A percentile compares a stretch with the other conserved stretches of the same genome.
These are phyloP conservation scores for Coemansia biformis DNA, from an alignment of 192 early-diverging fungal species.

Conservation along the genomic window DNA sequence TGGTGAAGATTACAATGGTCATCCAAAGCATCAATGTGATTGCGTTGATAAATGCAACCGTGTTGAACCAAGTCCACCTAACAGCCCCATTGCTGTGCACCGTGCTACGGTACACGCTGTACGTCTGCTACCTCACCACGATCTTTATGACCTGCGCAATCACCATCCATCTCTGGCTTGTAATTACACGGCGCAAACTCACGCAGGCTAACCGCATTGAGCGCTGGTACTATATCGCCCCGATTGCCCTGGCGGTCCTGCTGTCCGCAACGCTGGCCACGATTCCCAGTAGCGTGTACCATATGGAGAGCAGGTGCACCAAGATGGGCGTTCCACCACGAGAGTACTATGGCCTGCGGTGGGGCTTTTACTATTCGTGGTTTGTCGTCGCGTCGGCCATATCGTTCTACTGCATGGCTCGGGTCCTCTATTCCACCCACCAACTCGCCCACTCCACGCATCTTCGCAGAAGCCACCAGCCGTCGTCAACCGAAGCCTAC, in stretches of 20 bases:
- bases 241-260: constrained; percentile 22
- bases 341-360: constrained; percentile 32
- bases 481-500: constrained; percentile 35
- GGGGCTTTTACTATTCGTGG: constrained; percentile 48
- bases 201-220: constrained; percentile 30
- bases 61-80: constrained; percentile 22
- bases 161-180: constrained; percentile 44
- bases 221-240: constrained; percentile 48
- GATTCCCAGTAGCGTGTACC: constrained; percentile 35
- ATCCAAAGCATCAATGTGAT: constrained; percentile 41
- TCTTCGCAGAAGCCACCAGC: background rate
- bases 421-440: constrained; percentile 29
- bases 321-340: constrained; percentile 12
- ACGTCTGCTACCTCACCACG: constrained; percentile 39
- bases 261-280: constrained; percentile 24
- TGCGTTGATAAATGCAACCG: constrained; percentile 26
- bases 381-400: constrained; percentile 39
- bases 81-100: constrained; percentile 24
- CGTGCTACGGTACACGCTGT: constrained; percentile 32
- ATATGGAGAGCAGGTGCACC: constrained; percentile 17
- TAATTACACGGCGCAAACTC: constrained; percentile 39
- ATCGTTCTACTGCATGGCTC: constrained; percentile 39
- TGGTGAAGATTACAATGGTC: constrained; percentile 39
- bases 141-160: constrained; percentile 46
- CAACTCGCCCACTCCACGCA: constrained; percentile 32